Evolutionary conservation across 73 alveolate genomes (phyloP), one percentile per base, ranked within the genome.

Genomic region (Paramecium primaurelia): DNA sequence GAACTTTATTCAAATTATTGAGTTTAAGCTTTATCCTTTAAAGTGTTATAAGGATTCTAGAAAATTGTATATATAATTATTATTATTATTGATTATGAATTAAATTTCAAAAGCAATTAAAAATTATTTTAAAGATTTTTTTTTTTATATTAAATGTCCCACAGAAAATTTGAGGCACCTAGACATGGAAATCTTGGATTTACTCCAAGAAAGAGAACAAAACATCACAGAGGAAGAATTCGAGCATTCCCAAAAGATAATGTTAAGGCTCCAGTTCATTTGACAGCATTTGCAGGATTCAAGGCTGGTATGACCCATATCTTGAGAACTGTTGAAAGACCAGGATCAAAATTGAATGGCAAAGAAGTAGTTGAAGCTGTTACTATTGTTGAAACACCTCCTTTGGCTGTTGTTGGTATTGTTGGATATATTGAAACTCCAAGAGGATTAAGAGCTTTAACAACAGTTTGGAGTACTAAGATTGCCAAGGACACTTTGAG

Each of bases 261-360:
- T 94, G 94, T 97, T 88, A 84, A 92, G 86, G 94, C 97, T 18
- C 69, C 69, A 54, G 69, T 54, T 54, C 99, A 99, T 95, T 96
- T 99, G 84, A 98, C 99, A 14, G 99, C 99, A 92, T 99, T 98
- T 96, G 95, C 98, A 92, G 99, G 99, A 93, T 99, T 95, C 98
- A 99, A 99, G 96, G 99, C 99, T 40, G 99, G 99, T 86, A 99
- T 99, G 99, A 98, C 99, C 30, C 99, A 99, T 96, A 97, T 99
- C 93, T 99, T 98, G 92, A 98, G 99, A 88, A 98, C 98, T 88
- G 99, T 97, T 95, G 99, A 98, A 47, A 96, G 98, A 95, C 98
- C 99, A 77, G 99, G 99, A 71, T 98, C 99, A 94, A 98, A 98
- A 95, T 94, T 97, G 94, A 95, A 98, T 97, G 98, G 97, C 97